Evolutionary conservation across 305 asterid species (phyloP).

Genomic region (Fraxinus baroniana): DNA sequence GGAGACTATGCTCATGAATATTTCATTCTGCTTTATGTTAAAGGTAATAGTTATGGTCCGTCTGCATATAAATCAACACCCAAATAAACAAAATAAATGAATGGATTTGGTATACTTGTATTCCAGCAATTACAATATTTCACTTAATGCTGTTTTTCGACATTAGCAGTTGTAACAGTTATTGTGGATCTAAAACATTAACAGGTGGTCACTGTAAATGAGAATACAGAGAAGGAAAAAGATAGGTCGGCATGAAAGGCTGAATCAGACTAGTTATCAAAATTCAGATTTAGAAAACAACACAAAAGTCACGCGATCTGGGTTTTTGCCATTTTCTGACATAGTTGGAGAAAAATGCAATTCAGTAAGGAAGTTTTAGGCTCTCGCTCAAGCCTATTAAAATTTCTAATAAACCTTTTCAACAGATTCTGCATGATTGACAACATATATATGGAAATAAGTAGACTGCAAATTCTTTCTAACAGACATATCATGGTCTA

Average conservation of each 20-base stretch:
- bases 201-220: background rate
- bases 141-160: constrained; percentile 2
- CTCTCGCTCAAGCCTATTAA: background rate
- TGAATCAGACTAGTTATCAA: constrained; percentile 9
- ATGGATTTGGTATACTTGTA: background rate
- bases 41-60: background rate
- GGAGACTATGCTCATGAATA: constrained; percentile 26
- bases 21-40: constrained; percentile 9
- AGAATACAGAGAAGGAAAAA: constrained; percentile 8
- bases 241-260: background rate
- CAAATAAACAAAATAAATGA: background rate
- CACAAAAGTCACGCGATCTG: background rate
- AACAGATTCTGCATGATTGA: background rate
- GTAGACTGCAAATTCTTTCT: background rate
- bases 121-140: constrained; percentile 4
- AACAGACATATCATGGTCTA: background rate
- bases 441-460: background rate
- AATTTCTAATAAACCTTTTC: background rate
- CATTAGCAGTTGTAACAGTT: constrained; percentile 4
- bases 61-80: background rate
- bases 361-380: background rate
- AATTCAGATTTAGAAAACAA: background rate
- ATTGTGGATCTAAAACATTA: constrained; percentile 15
- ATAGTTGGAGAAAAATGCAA: background rate
- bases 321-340: background rate